Conservation (phyloP, 2,329 filamentous ascomycete genomes). For the Geosmithia morbida region DNA sequence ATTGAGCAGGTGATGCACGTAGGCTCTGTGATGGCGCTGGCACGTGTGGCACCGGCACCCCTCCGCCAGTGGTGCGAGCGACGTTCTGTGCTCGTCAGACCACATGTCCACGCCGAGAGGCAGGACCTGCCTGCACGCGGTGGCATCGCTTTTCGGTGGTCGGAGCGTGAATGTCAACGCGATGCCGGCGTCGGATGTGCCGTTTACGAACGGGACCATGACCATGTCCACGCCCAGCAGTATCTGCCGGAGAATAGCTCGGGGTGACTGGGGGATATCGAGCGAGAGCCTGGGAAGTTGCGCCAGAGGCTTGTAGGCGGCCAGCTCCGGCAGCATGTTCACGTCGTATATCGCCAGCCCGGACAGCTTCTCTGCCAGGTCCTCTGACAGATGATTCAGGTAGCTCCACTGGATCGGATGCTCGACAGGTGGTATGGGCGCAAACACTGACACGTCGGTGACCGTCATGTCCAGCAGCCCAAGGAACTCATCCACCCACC, state of each 20-base stretch:
- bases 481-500: slow-evolving; percentile 62
- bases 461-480: slow-evolving; percentile 12
- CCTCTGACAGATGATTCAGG: slow-evolving; percentile 53
- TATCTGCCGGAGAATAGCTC: slow-evolving; percentile 63
- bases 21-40: slow-evolving; percentile 70
- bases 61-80: slow-evolving; percentile 44
- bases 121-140: slow-evolving; percentile 1
- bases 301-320: slow-evolving; percentile 35
- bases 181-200: slow-evolving; percentile 69
- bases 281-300: slow-evolving; percentile 62
- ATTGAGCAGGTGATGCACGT: slow-evolving; percentile 70
- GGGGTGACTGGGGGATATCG: slow-evolving; percentile 54
- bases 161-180: slow-evolving; percentile 64
- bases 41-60: slow-evolving; percentile 75
- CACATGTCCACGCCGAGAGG: slow-evolving; percentile 72
- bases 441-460: slow-evolving; percentile 33
- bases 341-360: slow-evolving; percentile 70
- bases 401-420: slow-evolving; percentile 69
- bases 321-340: slow-evolving; percentile 51
- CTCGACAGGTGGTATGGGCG: slow-evolving; percentile 61
- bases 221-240: slow-evolving; percentile 68
- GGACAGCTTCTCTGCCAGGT: slow-evolving; percentile 42
- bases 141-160: slow-evolving; percentile 21
- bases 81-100: slow-evolving; percentile 43
- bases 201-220: slow-evolving; percentile 60